Conservation (phyloP, 176 grass and related monocot genomes). For the Aegilops bicornis region DNA sequence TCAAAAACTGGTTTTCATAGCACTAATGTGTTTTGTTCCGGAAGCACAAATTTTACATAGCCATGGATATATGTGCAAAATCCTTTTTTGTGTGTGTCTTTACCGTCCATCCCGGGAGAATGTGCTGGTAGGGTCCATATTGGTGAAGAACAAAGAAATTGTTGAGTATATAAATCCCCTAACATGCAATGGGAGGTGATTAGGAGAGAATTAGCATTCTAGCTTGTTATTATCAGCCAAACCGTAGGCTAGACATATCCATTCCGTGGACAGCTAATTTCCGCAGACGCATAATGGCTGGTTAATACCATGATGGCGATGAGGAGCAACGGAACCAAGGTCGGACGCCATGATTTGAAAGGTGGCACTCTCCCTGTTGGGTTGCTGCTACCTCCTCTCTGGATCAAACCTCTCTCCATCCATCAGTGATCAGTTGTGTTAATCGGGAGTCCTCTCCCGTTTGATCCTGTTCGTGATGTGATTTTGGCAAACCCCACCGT, state of each 20-base stretch:
- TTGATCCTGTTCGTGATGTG: background rate
- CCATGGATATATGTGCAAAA: no score
- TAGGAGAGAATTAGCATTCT: no score
- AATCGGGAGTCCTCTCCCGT: background rate
- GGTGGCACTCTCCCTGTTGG: background rate
- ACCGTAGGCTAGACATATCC: background rate
- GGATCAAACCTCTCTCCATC: background rate
- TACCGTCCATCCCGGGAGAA: no score
- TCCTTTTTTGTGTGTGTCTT: no score
- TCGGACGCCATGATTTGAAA: constrained; percentile 48
- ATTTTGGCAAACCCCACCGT: background rate
- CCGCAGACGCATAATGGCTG: background rate
- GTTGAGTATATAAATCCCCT: no score
- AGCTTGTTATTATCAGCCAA: background rate
- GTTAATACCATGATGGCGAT: background rate
- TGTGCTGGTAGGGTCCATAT: no score
- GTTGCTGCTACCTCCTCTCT: background rate
- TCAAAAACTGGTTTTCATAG: no score
- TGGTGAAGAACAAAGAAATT: no score
- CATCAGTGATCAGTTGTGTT: background rate
- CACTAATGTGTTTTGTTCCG: no score
- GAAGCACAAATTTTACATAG: no score
- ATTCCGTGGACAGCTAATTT: constrained; percentile 5
- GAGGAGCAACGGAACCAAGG: constrained; percentile 25
- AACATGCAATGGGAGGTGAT: no score